These are phyloP conservation scores for Sechiopsis laciniata DNA, from an alignment of 306 rosid genomes.

Conservation along the genomic window DNA sequence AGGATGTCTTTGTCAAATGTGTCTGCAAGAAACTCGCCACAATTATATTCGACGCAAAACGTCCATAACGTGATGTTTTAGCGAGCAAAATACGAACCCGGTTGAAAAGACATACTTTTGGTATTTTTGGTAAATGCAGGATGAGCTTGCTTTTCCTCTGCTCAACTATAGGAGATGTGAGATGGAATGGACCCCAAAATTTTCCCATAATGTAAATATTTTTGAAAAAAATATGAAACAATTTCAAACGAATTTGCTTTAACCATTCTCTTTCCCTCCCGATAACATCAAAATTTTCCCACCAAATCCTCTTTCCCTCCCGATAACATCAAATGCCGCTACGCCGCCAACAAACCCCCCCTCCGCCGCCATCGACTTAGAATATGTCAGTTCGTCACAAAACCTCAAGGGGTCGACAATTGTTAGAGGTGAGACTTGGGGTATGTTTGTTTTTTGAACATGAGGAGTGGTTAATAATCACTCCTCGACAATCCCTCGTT, in stretches of 20 bases:
- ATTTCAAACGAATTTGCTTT: constrained; percentile 19
- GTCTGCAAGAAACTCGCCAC: background rate
- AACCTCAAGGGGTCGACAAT: constrained; percentile 49
- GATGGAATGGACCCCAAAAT: constrained; percentile 10
- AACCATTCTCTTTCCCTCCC: too few relatives aligned
- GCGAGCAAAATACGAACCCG: background rate
- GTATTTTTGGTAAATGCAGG: constrained; percentile 9
- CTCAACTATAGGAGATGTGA: background rate
- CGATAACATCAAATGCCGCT: constrained; percentile 69
- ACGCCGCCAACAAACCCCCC: constrained; percentile 20
- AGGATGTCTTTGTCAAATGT: constrained; percentile 31
- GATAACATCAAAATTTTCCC: too few relatives aligned
- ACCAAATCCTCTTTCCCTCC: constrained; percentile 93
- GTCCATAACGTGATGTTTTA: background rate
- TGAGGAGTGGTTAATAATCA: too few relatives aligned
- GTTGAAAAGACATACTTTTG: background rate
- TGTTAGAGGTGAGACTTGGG: constrained; percentile 39
- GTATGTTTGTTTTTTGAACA: too few relatives aligned
- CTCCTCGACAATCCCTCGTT: too few relatives aligned
- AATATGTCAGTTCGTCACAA: constrained; percentile 38
- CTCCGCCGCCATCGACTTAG: constrained; percentile 31
- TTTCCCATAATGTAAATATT: background rate
- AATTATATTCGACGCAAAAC: background rate
- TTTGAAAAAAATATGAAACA: background rate
- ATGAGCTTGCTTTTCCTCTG: background rate